Base-by-base conservation (phyloP, 202 grass and related monocot genomes). In the Tripidium arundinaceum region DNA sequence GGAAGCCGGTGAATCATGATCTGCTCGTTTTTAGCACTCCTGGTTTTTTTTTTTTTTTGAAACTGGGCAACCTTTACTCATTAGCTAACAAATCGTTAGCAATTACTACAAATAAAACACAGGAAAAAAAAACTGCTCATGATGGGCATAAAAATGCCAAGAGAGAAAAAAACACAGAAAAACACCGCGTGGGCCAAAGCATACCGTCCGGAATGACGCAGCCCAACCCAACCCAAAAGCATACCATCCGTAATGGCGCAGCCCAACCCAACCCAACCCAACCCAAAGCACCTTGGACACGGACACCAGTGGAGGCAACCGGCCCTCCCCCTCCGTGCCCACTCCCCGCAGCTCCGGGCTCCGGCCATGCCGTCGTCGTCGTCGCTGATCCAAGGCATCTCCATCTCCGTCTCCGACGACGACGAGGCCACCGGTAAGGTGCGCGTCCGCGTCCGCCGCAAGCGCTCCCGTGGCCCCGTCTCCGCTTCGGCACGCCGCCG, bases 401-500 rank as follows among this genome's bases (percentile, higher is more conserved):
- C 92, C 62, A 81, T 94, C 86, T 93, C 90, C 55, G 78, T 93
- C 82, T 88, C 92, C 74, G 96, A 98, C 77, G 92, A 93, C 87
- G 92, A 95, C 8, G 92, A 91, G 46, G 77, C 83, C 68, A 42
- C 70, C 29, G 88, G 96, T 8, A 86, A 83, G 72, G 87, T 88
- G 42, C 92, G 92, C 25, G 73, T 89, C 7, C 86, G 87, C 8
- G 58, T 88, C 1, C 92, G 90, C 54, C 84, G 77, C 47, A 93
- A 80, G 42, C 86, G 92, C 26, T 87, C 76, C 47, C 89, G 86
- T 47, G 65, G 61, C 5, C 46, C 67, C 16, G 62, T 2, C 28
- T 40, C 75, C 4, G 60, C 52, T 15, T 55, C 29, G 29, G 71
- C 71, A 10, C 71, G 71, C 25, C 89, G 79, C 46, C 82, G 81